Evolutionary conservation across 2,329 filamentous ascomycete genomes (phyloP).

Genomic region (Akanthomyces uredinophilus): DNA sequence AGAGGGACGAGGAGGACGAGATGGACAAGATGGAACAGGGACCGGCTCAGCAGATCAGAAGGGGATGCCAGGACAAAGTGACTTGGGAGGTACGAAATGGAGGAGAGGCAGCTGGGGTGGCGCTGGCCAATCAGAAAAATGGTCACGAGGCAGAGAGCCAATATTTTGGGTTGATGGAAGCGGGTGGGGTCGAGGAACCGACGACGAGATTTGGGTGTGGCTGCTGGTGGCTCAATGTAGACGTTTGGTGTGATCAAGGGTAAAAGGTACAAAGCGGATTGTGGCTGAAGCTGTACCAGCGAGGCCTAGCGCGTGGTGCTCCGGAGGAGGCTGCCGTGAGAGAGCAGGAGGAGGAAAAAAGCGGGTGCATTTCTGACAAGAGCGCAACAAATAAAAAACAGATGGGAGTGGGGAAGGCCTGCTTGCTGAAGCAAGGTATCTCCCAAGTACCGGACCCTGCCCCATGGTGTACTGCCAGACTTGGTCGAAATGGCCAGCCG

Average conservation of each 20-base stretch:
- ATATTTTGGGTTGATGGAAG: conserved; percentile 24
- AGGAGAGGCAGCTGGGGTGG: conserved; percentile 18
- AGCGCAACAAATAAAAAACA: neutral
- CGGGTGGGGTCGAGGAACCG: neutral
- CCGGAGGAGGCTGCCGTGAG: neutral
- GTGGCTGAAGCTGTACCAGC: conserved; percentile 12
- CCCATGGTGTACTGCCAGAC: neutral
- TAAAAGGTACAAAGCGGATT: neutral
- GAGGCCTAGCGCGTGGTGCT: neutral
- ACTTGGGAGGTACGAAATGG: conserved; percentile 24
- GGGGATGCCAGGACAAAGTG: neutral
- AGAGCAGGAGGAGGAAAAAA: neutral
- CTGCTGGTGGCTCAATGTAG: neutral
- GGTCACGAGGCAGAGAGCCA: conserved; percentile 26
- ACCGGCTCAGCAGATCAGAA: conserved; percentile 12
- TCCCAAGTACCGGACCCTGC: neutral
- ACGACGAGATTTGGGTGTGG: conserved; percentile 5
- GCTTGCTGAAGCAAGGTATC: neutral
- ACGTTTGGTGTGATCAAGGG: too few relatives aligned
- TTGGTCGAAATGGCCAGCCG: neutral
- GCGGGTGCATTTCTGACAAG: conserved; percentile 1
- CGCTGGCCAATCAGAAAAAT: conserved; percentile 36
- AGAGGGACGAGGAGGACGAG: neutral
- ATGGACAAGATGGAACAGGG: conserved; percentile 6
- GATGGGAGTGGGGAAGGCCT: neutral